phyloP scores from a whole-genome alignment of 1,284 basidiomycete species.

The Sporisorium scitamineum region DNA sequence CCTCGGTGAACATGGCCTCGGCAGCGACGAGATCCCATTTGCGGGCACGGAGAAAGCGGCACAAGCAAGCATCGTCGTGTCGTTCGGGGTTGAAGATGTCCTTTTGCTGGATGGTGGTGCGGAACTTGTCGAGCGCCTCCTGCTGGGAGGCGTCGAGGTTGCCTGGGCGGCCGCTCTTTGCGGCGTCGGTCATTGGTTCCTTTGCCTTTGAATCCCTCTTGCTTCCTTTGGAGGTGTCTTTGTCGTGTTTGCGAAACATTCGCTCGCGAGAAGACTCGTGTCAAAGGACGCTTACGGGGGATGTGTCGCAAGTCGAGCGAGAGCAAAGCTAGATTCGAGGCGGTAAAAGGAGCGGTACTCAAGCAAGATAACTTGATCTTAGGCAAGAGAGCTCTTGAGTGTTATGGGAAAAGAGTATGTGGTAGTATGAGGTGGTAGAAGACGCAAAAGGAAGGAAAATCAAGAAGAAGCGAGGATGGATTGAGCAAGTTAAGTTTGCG shows the following conservation, averaged over 20 bases:
- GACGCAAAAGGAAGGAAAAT: no score
- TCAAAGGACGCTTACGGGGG: not conserved
- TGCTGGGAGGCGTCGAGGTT: conserved; percentile 63
- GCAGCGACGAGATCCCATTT: conserved; percentile 88
- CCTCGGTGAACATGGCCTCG: conserved; percentile 84
- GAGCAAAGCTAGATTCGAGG: conserved; percentile 5
- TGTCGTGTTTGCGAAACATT: conserved; percentile 53
- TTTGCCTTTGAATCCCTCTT: conserved; percentile 46
- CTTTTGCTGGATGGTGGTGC: conserved; percentile 57
- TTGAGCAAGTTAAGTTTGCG: not conserved
- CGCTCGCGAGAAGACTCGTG: conserved; percentile 4
- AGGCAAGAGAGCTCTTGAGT: no score
- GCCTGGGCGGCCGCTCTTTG: conserved; percentile 60
- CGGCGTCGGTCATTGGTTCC: conserved; percentile 35
- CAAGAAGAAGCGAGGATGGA: no score
- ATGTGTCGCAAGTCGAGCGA: not conserved
- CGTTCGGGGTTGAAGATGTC: conserved; percentile 64
- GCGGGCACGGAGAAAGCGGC: conserved; percentile 84
- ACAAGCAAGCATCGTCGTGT: conserved; percentile 68
- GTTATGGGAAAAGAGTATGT: no score
- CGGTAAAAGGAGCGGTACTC: not conserved
- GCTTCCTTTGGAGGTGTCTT: conserved; percentile 50
- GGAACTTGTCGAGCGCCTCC: conserved; percentile 61
- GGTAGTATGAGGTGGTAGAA: no score
- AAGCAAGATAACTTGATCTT: not conserved